Evolutionary conservation across 768 basidiomycete genomes (phyloP), one percentile per base, ranked within the genome.

Genomic region (Amanita rubescens): DNA sequence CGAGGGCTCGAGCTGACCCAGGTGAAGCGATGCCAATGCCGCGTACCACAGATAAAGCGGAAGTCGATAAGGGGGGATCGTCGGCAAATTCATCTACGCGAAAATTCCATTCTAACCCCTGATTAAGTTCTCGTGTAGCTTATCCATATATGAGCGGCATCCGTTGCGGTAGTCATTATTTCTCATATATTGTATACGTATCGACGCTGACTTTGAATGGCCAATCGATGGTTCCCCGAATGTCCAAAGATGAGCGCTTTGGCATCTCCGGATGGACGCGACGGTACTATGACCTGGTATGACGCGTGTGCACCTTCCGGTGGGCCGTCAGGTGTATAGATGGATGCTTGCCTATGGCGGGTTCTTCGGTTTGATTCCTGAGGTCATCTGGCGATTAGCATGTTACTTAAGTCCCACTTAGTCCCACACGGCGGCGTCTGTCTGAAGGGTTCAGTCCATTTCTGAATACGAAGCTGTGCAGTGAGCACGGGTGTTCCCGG

Each of bases 21-120:
- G 15, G 15, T 30, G 25, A 17, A 46, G 44, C 27, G 27, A 46
- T 32, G 27, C n/a, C 27, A 46, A 30, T n/a, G 44, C 44, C 44
- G 44, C 44, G 25, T 46, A 46, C n/a, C 25, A 46, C n/a, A 3
- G 15, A 30, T 46, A 25, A 30, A 15, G 27, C 17, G 25, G 17
- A 30, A 46, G 44, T 17, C 15, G 44, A 46, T 46, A 46, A 46
- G 44, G 27, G 27, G 17, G 44, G 44, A 46, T 46, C 44, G 44
- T 46, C 44, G 44, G 44, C 44, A 30, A 46, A 3, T 46, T 46
- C 27, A 46, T 46, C 27, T 30, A 46, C 27, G 7, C 25, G 27
- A 19, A 38, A 15, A 12, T 17, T 42, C 41, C 41, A 42, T 44
- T 30, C 44, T 32, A 46, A 30, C 44, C 44, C 44, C 44, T 46